These are phyloP conservation scores for Trifolium pratense DNA, from an alignment of 306 rosid genomes.

Conservation along the genomic window DNA sequence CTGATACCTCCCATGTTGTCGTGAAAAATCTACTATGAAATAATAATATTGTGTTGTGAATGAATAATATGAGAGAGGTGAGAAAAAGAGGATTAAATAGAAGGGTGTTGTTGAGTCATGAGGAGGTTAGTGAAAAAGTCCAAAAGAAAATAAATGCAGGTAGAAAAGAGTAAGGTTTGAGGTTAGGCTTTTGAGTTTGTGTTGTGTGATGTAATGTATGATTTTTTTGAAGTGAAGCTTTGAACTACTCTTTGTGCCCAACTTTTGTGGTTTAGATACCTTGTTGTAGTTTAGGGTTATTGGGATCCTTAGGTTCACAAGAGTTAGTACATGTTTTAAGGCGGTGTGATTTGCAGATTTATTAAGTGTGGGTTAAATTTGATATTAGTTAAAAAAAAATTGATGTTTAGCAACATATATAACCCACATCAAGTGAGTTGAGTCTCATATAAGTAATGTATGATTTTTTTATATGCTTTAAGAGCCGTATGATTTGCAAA, in stretches of 20 bases:
- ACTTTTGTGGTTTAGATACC: not conserved
- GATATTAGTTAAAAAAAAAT: too few relatives aligned
- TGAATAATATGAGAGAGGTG: slow-evolving; percentile 19
- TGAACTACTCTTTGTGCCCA: slow-evolving; percentile 16
- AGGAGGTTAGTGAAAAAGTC: slow-evolving; percentile 35
- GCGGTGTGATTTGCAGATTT: too few relatives aligned
- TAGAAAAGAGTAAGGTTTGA: not conserved
- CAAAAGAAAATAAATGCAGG: slow-evolving; percentile 44
- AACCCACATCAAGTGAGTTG: too few relatives aligned
- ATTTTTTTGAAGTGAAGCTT: slow-evolving; percentile 25
- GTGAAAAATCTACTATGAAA: not conserved
- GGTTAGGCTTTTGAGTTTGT: not conserved
- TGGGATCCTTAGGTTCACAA: too few relatives aligned
- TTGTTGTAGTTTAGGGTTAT: too few relatives aligned
- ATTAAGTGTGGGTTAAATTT: too few relatives aligned
- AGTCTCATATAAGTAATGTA: too few relatives aligned
- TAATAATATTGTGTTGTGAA: too few relatives aligned
- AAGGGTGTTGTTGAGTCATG: slow-evolving; percentile 3
- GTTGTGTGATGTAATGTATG: not conserved
- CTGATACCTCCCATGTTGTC: slow-evolving; percentile 64
- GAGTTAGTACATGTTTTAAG: too few relatives aligned
- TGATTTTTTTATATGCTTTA: too few relatives aligned
- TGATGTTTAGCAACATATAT: too few relatives aligned
- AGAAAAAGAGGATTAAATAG: slow-evolving; percentile 35
- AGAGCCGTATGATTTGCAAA: too few relatives aligned